A percentile compares a stretch with the other conserved stretches of the same genome.
phyloP scores from a whole-genome alignment of 495 filamentous ascomycete genomes.

The Friedmanniomyces endolithicus region DNA sequence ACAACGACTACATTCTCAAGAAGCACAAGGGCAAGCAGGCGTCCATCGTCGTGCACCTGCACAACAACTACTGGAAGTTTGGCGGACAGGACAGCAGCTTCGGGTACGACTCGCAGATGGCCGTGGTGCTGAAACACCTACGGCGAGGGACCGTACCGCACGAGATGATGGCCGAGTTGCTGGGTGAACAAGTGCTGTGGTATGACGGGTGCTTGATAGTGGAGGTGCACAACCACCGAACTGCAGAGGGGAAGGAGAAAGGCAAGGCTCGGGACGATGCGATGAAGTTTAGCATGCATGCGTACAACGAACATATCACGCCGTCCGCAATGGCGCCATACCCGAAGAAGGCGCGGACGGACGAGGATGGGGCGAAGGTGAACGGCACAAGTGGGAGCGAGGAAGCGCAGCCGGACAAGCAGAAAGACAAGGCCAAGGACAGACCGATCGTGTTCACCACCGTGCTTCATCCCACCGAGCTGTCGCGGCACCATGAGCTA shows the following conservation, averaged over 20 bases:
- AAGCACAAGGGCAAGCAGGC: slow-evolving; percentile 67
- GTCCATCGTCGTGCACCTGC: slow-evolving; percentile 74
- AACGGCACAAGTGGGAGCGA: slow-evolving; percentile 49
- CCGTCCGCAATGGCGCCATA: slow-evolving; percentile 78
- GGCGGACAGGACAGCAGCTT: slow-evolving; percentile 91
- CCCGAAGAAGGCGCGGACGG: slow-evolving; percentile 25
- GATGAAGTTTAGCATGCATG: slow-evolving; percentile 76
- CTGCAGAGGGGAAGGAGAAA: slow-evolving; percentile 42
- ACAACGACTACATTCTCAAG: slow-evolving; percentile 62
- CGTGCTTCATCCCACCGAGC: slow-evolving; percentile 73
- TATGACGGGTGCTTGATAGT: slow-evolving; percentile 96
- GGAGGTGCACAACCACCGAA: slow-evolving; percentile 73
- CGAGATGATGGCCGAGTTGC: slow-evolving; percentile 59
- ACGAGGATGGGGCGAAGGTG: slow-evolving; percentile 25
- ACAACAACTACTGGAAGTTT: slow-evolving; percentile 78
- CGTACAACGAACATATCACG: slow-evolving; percentile 74
- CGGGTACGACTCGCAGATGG: slow-evolving; percentile 82
- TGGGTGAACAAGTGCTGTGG: slow-evolving; percentile 56
- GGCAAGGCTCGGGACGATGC: slow-evolving; percentile 41
- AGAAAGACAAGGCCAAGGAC: slow-evolving; percentile 24
- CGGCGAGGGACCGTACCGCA: slow-evolving; percentile 54
- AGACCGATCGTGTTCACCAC: slow-evolving; percentile 60
- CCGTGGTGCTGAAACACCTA: slow-evolving; percentile 66
- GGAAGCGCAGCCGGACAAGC: slow-evolving; percentile 11
- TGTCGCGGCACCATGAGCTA: slow-evolving; percentile 61